phyloP scores from a whole-genome alignment of 2,329 filamentous ascomycete genomes.

The Penicillium sp. region DNA sequence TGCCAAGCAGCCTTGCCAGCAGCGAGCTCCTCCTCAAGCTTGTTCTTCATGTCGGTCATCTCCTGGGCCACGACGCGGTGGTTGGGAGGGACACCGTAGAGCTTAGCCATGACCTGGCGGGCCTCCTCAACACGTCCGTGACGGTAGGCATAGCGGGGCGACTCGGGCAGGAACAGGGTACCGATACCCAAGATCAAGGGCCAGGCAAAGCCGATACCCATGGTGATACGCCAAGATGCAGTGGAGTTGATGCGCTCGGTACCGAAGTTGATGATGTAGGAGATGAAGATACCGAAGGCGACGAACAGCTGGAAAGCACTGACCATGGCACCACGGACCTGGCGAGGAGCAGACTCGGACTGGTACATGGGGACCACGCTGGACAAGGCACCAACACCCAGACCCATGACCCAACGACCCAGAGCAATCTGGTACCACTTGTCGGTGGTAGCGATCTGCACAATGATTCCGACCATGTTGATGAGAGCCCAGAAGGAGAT shows the following conservation, averaged over 20 bases:
- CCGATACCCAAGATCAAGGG: slow-evolving; percentile 50
- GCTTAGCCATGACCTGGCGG: slow-evolving; percentile 47
- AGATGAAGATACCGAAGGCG: slow-evolving; percentile 46
- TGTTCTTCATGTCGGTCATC: slow-evolving; percentile 53
- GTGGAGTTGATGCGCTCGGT: slow-evolving; percentile 39
- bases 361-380: slow-evolving; percentile 46
- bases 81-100: slow-evolving; percentile 52
- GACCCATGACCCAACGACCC: slow-evolving; percentile 43
- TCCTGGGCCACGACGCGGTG: slow-evolving; percentile 52
- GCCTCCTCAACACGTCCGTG: slow-evolving; percentile 48
- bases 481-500: slow-evolving; percentile 42
- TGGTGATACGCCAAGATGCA: slow-evolving; percentile 46
- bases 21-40: slow-evolving; percentile 51
- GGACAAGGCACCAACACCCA: slow-evolving; percentile 44
- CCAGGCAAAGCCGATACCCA: slow-evolving; percentile 56
- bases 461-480: slow-evolving; percentile 42
- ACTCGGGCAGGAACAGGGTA: slow-evolving; percentile 53
- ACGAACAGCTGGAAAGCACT: slow-evolving; percentile 47
- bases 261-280: slow-evolving; percentile 46
- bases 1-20: slow-evolving; percentile 37
- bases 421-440: slow-evolving; percentile 43
- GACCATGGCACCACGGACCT: slow-evolving; percentile 46
- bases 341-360: slow-evolving; percentile 42
- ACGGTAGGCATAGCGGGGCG: slow-evolving; percentile 54
- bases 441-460: slow-evolving; percentile 40